These are phyloP conservation scores for Ceratobasidium sp. DNA, from an alignment of 1,284 basidiomycete species.

Conservation along the genomic window DNA sequence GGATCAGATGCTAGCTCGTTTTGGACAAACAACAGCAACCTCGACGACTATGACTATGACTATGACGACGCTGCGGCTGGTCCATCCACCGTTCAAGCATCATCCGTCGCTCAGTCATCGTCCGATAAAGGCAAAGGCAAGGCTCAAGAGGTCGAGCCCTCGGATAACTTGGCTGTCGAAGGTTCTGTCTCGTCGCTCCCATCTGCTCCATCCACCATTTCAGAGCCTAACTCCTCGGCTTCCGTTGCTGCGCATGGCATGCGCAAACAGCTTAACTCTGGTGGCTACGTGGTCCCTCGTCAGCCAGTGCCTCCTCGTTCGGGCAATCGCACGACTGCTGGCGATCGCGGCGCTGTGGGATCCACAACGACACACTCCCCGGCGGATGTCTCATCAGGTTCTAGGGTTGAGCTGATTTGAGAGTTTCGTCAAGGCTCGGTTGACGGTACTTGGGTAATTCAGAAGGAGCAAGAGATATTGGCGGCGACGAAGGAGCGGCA, in stretches of 20 bases:
- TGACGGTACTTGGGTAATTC: neutral
- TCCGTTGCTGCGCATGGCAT: neutral
- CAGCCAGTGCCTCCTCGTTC: neutral
- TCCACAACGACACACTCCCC: neutral
- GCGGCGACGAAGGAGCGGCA: neutral
- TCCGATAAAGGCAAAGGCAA: neutral
- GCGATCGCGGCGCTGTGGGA: neutral
- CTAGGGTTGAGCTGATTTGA: neutral
- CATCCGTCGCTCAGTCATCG: too few relatives aligned
- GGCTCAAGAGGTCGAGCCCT: neutral
- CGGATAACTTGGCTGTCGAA: neutral
- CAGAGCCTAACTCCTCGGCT: neutral
- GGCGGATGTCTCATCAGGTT: neutral
- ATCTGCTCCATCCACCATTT: neutral
- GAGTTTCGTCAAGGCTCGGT: neutral
- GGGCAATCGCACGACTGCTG: neutral
- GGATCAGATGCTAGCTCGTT: neutral
- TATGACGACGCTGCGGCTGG: neutral
- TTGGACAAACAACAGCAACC: neutral
- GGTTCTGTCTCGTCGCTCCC: neutral
- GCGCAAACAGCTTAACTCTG: neutral
- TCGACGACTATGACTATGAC: neutral
- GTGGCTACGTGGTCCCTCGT: neutral
- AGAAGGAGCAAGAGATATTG: neutral
- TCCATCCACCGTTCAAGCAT: neutral